A percentile compares a stretch with the other conserved stretches of the same genome.
These are phyloP conservation scores for Podila clonocystis DNA, from an alignment of 192 early-diverging fungal genomes.

Conservation along the genomic window DNA sequence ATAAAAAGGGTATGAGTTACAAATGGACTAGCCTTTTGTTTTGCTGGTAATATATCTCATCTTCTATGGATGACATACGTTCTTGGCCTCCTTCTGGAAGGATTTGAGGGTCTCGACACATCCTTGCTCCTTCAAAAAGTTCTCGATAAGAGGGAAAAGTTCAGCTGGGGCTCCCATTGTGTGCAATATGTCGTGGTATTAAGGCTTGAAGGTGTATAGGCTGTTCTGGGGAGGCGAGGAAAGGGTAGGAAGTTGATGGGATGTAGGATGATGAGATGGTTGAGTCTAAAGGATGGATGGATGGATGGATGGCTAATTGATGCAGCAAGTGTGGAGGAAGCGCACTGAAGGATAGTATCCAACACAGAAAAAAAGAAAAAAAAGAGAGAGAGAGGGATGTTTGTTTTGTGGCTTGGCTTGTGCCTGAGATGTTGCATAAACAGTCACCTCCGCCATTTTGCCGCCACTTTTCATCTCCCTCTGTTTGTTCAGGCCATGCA, in stretches of 20 bases:
- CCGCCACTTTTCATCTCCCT: too few species aligned
- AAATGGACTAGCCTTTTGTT: background rate
- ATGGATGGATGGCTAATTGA: background rate
- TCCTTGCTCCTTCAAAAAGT: slow-evolving; percentile 46
- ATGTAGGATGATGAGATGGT: background rate
- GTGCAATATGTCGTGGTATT: background rate
- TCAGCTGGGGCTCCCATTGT: slow-evolving; percentile 47
- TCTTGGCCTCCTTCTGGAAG: slow-evolving; percentile 51
- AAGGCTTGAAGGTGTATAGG: background rate
- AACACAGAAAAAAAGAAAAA: too few species aligned
- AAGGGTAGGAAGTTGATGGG: too few species aligned
- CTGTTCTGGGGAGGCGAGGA: too few species aligned
- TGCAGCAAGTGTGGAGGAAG: background rate
- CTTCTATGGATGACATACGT: slow-evolving; percentile 9
- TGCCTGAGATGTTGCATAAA: too few species aligned
- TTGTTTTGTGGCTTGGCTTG: too few species aligned
- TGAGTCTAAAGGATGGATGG: background rate
- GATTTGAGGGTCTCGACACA: slow-evolving; percentile 45
- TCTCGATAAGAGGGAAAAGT: slow-evolving; percentile 45
- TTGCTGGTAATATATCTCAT: background rate
- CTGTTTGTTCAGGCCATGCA: too few species aligned
- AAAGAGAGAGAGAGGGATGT: too few species aligned
- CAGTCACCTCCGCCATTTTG: too few species aligned
- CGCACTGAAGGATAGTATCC: too few species aligned
- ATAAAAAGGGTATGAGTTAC: background rate